Percentiles rank a stretch among this genome's conserved stretches.
Evolutionary conservation across 208 protist genomes (phyloP).

Genomic region (Trypanosoma congolense): DNA sequence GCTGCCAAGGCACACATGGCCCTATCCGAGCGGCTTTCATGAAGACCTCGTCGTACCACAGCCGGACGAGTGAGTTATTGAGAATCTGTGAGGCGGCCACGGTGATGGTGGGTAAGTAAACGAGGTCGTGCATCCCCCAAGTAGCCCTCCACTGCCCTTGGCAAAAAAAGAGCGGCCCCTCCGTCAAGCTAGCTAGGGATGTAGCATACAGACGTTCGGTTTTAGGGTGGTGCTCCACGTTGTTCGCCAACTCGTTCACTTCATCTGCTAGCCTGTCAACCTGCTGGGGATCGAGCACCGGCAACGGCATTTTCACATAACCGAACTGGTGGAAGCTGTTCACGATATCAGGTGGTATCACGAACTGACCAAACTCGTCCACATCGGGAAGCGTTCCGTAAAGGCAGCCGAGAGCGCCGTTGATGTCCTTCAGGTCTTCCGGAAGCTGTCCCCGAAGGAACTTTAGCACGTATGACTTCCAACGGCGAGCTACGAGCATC

Average conservation of each 20-base stretch:
- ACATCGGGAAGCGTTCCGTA: constrained; percentile 80
- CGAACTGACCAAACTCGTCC: constrained; percentile 82
- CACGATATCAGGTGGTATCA: constrained; percentile 52
- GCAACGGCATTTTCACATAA: constrained; percentile 65
- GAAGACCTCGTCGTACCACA: constrained; percentile 85
- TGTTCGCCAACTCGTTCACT: constrained; percentile 76
- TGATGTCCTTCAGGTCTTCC: constrained; percentile 75
- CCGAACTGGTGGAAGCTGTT: constrained; percentile 73
- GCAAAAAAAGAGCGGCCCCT: constrained; percentile 80
- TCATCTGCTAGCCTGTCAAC: constrained; percentile 77
- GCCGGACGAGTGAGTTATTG: constrained; percentile 65
- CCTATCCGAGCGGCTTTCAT: constrained; percentile 69
- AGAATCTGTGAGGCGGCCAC: constrained; percentile 78
- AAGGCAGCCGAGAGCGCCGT: constrained; percentile 75
- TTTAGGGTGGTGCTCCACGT: constrained; percentile 81
- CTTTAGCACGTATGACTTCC: constrained; percentile 81
- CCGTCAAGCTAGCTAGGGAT: constrained; percentile 65
- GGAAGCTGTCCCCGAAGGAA: constrained; percentile 70
- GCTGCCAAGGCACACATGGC: constrained; percentile 78
- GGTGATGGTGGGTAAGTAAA: constrained; percentile 74
- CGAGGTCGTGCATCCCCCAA: constrained; percentile 85
- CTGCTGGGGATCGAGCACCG: constrained; percentile 59
- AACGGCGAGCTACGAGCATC: constrained; percentile 11
- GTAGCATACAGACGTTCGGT: constrained; percentile 77
- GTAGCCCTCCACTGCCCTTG: constrained; percentile 78